Evolutionary conservation across 371 early-diverging fungal species (phyloP), one percentile per base, ranked within the genome.

Genomic region (Actinomortierella ambigua): DNA sequence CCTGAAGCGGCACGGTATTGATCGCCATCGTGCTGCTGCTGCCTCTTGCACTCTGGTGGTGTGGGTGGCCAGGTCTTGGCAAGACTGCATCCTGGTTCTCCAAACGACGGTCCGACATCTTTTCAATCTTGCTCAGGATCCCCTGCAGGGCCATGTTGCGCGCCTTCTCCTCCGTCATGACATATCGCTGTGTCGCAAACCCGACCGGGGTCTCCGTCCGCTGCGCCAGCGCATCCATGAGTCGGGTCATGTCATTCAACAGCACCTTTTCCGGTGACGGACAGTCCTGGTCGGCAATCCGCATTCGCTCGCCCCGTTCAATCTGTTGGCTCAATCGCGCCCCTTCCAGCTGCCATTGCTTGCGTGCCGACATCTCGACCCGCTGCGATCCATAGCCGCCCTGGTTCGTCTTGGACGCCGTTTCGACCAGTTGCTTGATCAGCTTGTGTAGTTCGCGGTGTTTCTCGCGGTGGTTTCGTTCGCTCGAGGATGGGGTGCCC

Each of bases 141-240:
- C 67, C 73, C 7, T 73, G 66, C 7, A 73, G 20, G 0, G 73
- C 73, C 66, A 73, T 62, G 26, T 50, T 66, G 4, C 60, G 28
- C 1, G 63, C 73, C 61, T 73, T 73, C 29, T 63, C 73, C 26
- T 73, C 73, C 26, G 73, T 62, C 27, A 73, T 41, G 3, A 60
- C 59, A 28, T 40, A 73, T 13, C 73, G 51, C 42, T 73, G 73
- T 1, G 67, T 73, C 23, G 63, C 63, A 57, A 59, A 73, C 3
- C 67, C 66, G 49, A 63, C 47, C 9, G 73, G 47, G 1, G 63
- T 55, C 1, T 63, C 50, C 0, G 73, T 59, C 27, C 66, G 73
- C 65, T 83, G 81, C 75, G 75, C 79, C 61, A 85, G 75, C 61
- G 82, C 77, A 66, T 85, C 82, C n/a, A 79, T 81, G 24, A 83